These are phyloP conservation scores for Sextonia rubra DNA, from an alignment of 164 flowering plant species.

Conservation along the genomic window DNA sequence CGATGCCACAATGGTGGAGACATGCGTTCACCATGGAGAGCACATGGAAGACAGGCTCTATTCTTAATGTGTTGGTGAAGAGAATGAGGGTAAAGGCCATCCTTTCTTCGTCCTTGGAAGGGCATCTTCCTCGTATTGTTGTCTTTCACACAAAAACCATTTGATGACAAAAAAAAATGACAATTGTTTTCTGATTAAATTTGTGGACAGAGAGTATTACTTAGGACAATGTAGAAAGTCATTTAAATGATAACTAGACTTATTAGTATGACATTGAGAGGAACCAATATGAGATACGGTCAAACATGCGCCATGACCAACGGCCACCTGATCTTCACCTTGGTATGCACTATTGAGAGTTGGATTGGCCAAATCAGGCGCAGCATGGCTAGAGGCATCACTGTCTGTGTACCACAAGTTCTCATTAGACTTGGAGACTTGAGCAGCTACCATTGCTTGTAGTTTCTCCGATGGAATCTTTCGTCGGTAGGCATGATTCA, in stretches of 20 bases:
- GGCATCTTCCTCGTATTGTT: constrained; percentile 4
- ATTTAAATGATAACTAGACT: background rate
- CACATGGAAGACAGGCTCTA: background rate
- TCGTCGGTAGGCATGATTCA: background rate
- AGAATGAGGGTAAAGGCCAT: constrained; percentile 1
- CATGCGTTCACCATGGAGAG: background rate
- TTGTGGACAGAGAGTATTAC: background rate
- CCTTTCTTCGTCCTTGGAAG: constrained; percentile 2
- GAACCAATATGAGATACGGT: constrained; percentile 8
- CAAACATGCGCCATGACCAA: background rate
- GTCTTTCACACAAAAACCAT: constrained; percentile 5
- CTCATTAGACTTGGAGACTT: background rate
- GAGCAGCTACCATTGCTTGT: background rate
- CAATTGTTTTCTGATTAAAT: background rate
- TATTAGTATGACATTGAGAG: background rate
- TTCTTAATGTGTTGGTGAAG: background rate
- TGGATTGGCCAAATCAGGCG: background rate
- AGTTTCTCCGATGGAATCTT: background rate
- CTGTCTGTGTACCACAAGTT: background rate
- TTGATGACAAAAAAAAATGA: background rate
- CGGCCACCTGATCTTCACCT: background rate
- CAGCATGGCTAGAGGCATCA: constrained; percentile 1
- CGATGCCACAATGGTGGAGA: no score
- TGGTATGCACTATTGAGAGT: background rate
- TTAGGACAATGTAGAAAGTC: background rate